A percentile compares a stretch with the other conserved stretches of the same genome.
Conservation (phyloP, 2,329 filamentous ascomycete species). For the Chrysoporthe austroafricana region DNA sequence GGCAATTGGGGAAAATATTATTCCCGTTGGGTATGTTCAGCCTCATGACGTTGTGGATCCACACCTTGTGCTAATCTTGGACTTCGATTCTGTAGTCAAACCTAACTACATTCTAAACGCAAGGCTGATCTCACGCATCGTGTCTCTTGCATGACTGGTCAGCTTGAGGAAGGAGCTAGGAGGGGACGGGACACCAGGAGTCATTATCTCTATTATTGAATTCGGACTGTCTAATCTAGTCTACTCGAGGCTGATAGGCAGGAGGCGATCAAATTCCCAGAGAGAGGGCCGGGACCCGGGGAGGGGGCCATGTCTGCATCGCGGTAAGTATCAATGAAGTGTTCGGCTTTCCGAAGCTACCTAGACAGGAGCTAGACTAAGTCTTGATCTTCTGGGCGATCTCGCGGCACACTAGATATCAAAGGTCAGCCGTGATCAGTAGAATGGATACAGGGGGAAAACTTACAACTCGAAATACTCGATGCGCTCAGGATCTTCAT, state of each 20-base stretch:
- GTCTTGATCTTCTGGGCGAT: slow-evolving; percentile 18
- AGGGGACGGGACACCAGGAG: no score
- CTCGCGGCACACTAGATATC: slow-evolving; percentile 11
- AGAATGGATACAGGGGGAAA: neutral
- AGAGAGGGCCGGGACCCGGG: neutral
- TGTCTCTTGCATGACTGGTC: no score
- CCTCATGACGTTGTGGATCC: neutral
- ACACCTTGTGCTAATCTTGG: neutral
- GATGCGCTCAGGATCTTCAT: slow-evolving; percentile 47
- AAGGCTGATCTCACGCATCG: neutral
- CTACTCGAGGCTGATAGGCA: no score
- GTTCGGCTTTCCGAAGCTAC: neutral
- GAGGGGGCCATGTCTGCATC: no score
- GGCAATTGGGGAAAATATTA: slow-evolving; percentile 26
- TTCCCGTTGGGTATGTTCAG: slow-evolving; percentile 1
- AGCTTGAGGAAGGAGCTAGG: neutral
- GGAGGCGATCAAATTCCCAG: no score
- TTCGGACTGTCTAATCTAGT: no score
- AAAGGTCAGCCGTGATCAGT: neutral
- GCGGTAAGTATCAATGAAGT: neutral
- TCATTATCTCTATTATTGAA: no score
- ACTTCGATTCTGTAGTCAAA: no score
- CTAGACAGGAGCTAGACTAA: neutral
- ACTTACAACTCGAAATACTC: slow-evolving; percentile 32
- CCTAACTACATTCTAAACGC: slow-evolving; percentile 5